These are phyloP conservation scores for Botrytis aclada DNA, from an alignment of 2,329 filamentous ascomycete species.

Conservation along the genomic window DNA sequence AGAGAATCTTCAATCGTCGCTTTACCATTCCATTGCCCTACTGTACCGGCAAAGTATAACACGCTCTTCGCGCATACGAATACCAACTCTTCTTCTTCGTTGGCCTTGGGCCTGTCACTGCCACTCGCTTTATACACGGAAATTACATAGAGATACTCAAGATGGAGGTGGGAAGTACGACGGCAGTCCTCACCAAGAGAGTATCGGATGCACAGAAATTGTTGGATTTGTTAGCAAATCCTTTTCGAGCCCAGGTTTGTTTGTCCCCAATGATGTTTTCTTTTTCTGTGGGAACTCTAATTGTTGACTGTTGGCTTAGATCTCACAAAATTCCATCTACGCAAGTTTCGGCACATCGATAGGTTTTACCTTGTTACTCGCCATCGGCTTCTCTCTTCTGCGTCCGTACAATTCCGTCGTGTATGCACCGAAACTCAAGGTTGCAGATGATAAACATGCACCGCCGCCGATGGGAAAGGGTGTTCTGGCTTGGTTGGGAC, in stretches of 20 bases:
- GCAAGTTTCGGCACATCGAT: constrained; percentile 79
- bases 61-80: not conserved
- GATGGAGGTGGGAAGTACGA: constrained; percentile 27
- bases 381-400: constrained; percentile 80
- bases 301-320: constrained; percentile 23
- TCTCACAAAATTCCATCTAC: constrained; percentile 59
- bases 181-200: constrained; percentile 26
- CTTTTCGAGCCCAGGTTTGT: constrained; percentile 32
- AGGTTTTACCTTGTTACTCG: constrained; percentile 68
- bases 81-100: constrained; percentile 17
- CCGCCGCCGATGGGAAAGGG: constrained; percentile 83
- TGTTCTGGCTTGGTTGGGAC: constrained; percentile 82
- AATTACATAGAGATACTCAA: not conserved
- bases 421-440: constrained; percentile 90
- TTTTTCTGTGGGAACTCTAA: constrained; percentile 20
- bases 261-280: not conserved
- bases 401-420: constrained; percentile 89
- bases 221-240: constrained; percentile 35
- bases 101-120: constrained; percentile 36
- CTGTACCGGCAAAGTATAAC: too few species aligned
- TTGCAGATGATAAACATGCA: constrained; percentile 85
- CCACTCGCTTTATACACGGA: constrained; percentile 30
- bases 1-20: not conserved
- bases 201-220: constrained; percentile 28
- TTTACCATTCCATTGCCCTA: not conserved